These are phyloP conservation scores for Abrus pulchellus DNA, from an alignment of 306 rosid genomes.

Conservation along the genomic window DNA sequence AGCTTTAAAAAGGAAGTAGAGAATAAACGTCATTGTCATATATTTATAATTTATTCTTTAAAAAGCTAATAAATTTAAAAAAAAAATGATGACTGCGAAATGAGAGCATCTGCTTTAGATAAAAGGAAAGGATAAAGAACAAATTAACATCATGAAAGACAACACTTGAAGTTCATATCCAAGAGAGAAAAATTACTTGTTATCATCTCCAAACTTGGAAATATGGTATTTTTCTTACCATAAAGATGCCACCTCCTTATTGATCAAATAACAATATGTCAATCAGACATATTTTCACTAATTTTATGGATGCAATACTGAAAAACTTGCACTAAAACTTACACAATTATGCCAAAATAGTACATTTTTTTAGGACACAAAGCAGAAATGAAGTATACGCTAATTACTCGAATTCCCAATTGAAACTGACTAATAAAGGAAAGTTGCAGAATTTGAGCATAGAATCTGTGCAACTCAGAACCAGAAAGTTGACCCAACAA, in stretches of 20 bases:
- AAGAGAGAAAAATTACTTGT: background rate
- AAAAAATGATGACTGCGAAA: background rate
- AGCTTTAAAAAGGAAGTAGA: background rate
- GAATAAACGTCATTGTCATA: background rate
- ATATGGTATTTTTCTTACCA: background rate
- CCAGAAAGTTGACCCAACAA: constrained; percentile 15
- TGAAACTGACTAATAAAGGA: constrained; percentile 25
- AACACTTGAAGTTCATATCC: background rate
- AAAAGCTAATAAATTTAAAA: background rate
- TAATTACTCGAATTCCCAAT: constrained; percentile 10
- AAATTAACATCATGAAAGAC: background rate
- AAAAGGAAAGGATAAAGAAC: background rate
- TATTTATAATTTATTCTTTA: background rate
- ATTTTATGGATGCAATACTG: background rate
- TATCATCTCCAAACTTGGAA: background rate
- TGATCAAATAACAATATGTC: constrained; percentile 1
- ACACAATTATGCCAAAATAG: constrained; percentile 9
- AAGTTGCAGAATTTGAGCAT: constrained; percentile 5
- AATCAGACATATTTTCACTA: background rate
- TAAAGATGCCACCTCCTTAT: background rate
- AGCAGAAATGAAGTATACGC: background rate
- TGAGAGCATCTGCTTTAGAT: constrained; percentile 13
- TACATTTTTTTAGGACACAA: background rate
- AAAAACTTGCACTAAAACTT: background rate
- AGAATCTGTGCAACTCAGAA: constrained; percentile 4